Conservation (phyloP, 805 yeast species). For the Saturnispora halmiae region DNA sequence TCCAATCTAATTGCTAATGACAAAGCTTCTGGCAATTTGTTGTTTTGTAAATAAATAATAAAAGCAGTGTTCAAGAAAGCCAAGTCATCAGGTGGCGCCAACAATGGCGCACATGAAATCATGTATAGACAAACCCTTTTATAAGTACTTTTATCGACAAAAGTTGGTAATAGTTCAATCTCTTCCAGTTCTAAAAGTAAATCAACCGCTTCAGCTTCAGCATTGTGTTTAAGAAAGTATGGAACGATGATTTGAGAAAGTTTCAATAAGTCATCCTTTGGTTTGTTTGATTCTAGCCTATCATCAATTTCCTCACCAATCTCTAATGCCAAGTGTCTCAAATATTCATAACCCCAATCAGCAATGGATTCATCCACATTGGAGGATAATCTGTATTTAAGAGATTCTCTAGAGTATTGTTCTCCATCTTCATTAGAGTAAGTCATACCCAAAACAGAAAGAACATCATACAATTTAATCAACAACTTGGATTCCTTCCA, state of each 20-base stretch:
- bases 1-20: conserved; percentile 84
- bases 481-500: conserved; percentile 44
- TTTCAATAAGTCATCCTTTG: conserved; percentile 36
- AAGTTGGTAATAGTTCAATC: conserved; percentile 72
- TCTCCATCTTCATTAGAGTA: conserved; percentile 63
- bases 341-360: conserved; percentile 97
- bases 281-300: conserved; percentile 27
- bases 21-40: conserved; percentile 81
- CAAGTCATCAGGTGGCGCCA: conserved; percentile 90
- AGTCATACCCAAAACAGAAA: conserved; percentile 93
- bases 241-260: conserved; percentile 77
- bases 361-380: conserved; percentile 44
- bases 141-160: conserved; percentile 75
- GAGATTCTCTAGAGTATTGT: conserved; percentile 52
- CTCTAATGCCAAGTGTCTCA: conserved; percentile 91
- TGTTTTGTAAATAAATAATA: conserved; percentile 69
- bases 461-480: conserved; percentile 67
- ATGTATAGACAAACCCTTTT: conserved; percentile 88
- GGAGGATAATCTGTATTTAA: conserved; percentile 62
- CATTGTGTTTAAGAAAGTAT: conserved; percentile 85
- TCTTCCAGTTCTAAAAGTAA: conserved; percentile 80
- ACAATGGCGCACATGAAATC: conserved; percentile 91
- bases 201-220: conserved; percentile 98
- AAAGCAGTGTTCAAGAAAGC: conserved; percentile 83
- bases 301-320: conserved; percentile 81